Base-by-base conservation (phyloP, 352 stramenopile species). In the Globisporangium parvum region DNA sequence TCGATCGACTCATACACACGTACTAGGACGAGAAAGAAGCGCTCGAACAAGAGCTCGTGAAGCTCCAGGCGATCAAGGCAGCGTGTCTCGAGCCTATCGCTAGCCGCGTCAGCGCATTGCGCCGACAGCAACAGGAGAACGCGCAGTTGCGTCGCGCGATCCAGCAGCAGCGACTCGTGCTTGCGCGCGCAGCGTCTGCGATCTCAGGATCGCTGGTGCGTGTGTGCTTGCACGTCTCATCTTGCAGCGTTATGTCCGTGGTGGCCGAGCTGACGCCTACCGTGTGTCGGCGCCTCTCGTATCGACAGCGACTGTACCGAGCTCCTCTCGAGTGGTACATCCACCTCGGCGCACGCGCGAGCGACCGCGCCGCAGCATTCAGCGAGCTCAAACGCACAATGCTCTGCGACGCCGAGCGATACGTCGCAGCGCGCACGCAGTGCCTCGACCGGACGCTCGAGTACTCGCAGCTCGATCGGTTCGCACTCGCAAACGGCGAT, bases 381-480 rank as follows among this genome's bases (percentile, higher is more conserved):
- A 15, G 24, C 6, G 45, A 17, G 3, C 33, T 59, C 53, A 59
- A 59, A 18, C 15, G 24, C 17, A 17, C 24, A 24, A 59, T 23
- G 35, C 20, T 51, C 8, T 11, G 20, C 23, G 53, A 59, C 21
- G 33, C 33, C 3, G 53, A 52, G 53, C 45, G 33, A 10, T 59
- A 52, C 37, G 23, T 59, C 4, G 15, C 31, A 2, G 53, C 51
- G 33, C 53, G 44, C 12, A 53, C 46, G 28, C 53, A 48, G 23
- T 60, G 65, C 28, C 52, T 74, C 37, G 60, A 77, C 51, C 6
- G 55, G 42, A 52, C 45, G 31, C 54, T 68, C 61, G 56, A 69
- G 57, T 69, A 74, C 47, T 56, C 66, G 31, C 70, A 50, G 8
- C 57, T 69, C 21, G 53, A 73, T 2, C 57, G 64, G 33, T 74